phyloP scores from a whole-genome alignment of 2,329 filamentous ascomycete genomes.

The Pyrenochaeta sp. region DNA sequence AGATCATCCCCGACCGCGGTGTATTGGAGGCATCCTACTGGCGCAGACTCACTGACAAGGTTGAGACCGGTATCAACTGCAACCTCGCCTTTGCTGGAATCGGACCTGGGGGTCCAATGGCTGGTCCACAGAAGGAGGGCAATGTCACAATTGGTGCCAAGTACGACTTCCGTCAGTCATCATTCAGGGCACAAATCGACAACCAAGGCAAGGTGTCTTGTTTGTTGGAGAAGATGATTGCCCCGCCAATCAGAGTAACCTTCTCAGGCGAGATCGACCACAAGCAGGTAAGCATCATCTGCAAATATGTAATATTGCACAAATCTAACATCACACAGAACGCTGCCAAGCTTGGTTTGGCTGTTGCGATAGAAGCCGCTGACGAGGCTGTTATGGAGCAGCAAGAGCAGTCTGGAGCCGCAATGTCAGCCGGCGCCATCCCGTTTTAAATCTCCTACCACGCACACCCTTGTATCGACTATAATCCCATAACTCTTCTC shows the following conservation, averaged over 20 bases:
- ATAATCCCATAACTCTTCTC: conserved; percentile 50
- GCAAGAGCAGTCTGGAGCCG: conserved; percentile 44
- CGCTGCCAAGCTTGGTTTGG: conserved; percentile 92
- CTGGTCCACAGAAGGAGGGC: conserved; percentile 81
- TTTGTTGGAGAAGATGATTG: conserved; percentile 93
- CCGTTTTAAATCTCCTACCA: conserved; percentile 48
- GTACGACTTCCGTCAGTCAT: conserved; percentile 96
- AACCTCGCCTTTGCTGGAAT: conserved; percentile 80
- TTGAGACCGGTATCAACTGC: conserved; percentile 95
- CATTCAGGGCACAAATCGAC: conserved; percentile 95
- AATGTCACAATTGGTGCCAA: conserved; percentile 92
- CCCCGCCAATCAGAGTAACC: conserved; percentile 89
- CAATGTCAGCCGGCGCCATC: conserved; percentile 41
- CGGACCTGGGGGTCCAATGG: conserved; percentile 69
- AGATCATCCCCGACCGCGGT: conserved; percentile 87
- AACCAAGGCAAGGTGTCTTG: conserved; percentile 93
- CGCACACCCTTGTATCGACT: conserved; percentile 35
- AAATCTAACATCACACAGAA: conserved; percentile 66
- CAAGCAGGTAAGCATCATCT: conserved; percentile 75
- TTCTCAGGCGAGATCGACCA: conserved; percentile 98
- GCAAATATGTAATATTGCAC: neutral
- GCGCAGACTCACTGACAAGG: conserved; percentile 89
- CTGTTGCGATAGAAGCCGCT: conserved; percentile 71
- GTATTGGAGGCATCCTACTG: conserved; percentile 88
- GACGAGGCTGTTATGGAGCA: conserved; percentile 53